These are phyloP conservation scores for Parathielavia hyrcaniae DNA, from an alignment of 495 filamentous ascomycete genomes.

Conservation along the genomic window DNA sequence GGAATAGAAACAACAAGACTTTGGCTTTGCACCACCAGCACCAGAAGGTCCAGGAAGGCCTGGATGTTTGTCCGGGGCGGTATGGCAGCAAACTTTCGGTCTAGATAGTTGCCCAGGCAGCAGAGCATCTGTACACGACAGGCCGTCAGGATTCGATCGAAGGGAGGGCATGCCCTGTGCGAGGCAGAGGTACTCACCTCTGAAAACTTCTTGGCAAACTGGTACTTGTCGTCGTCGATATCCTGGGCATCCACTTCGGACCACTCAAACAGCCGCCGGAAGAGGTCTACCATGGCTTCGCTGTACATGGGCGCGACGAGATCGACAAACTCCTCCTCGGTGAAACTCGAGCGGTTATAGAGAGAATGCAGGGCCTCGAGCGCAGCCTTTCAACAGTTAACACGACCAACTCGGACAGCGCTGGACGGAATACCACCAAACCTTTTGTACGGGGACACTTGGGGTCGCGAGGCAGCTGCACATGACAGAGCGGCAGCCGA, in stretches of 20 bases:
- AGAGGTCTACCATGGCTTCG: constrained; percentile 60
- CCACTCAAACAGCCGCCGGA: constrained; percentile 74
- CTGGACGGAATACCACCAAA: constrained; percentile 13
- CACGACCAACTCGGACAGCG: constrained; percentile 14
- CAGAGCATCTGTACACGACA: constrained; percentile 60
- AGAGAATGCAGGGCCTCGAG: constrained; percentile 78
- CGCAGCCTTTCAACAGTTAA: constrained; percentile 53
- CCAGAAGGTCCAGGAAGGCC: constrained; percentile 72
- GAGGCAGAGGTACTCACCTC: constrained; percentile 52
- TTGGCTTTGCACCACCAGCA: constrained; percentile 70
- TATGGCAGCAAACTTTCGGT: constrained; percentile 60
- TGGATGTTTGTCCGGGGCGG: constrained; percentile 54
- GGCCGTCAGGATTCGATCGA: constrained; percentile 18
- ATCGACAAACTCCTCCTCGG: constrained; percentile 70
- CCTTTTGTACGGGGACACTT: constrained; percentile 60
- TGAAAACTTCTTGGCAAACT: constrained; percentile 85
- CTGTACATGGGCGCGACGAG: constrained; percentile 75
- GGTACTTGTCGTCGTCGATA: constrained; percentile 84
- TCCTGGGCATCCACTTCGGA: constrained; percentile 69
- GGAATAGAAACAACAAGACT: constrained; percentile 92
- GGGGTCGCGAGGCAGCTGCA: constrained; percentile 67
- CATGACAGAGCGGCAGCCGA: constrained; percentile 62
- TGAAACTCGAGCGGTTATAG: constrained; percentile 66
- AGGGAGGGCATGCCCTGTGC: neutral
- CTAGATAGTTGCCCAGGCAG: constrained; percentile 74